Evolutionary conservation across 305 asterid species (phyloP), one percentile per base, ranked within the genome.

Genomic region (Rubia tinctorum): DNA sequence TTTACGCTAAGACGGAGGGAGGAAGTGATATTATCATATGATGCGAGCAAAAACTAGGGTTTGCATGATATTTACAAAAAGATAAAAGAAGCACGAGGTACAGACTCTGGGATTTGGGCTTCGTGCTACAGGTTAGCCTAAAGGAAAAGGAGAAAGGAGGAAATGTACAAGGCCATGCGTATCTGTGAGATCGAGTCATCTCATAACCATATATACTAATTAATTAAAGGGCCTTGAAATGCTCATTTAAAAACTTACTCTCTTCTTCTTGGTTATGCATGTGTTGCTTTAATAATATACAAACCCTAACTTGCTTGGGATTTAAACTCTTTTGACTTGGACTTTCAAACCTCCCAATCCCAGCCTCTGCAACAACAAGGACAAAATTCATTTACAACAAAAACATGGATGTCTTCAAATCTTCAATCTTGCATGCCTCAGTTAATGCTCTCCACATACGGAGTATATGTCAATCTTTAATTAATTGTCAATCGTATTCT

Each of bases 171-270:
- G 23, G 55, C 68, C 74, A 51, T 51, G 78, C 81, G 75, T 68
- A 68, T 73, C 72, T 53, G 71, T 78, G 71, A 66, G 58, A 65
- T 67, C 34, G 76, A 71, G 45, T 72, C 80, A 66, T 66, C 76
- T 72, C 75, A 71, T 25, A 78, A 78, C 66, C 68, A 66, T 69
- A 71, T n/a, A n/a, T n/a, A n/a, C 77, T 17, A 53, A 53, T 30
- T 30, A 30, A 30, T 30, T 30, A 30, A 78, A 79, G 65, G 71
- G 67, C 79, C 70, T 80, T 53, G 83, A 78, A 80, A 76, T 76
- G 49, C 83, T 76, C 78, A 55, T 76, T 79, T 53, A 0, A 53
- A 53, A 53, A 53, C 59, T n/a, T n/a, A n/a, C n/a, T n/a, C n/a
- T n/a, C n/a, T n/a, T n/a, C n/a, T 53, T 73, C 69, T 66, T 15